Conservation (phyloP, 306 rosid species). For the Neltuma alba region DNA sequence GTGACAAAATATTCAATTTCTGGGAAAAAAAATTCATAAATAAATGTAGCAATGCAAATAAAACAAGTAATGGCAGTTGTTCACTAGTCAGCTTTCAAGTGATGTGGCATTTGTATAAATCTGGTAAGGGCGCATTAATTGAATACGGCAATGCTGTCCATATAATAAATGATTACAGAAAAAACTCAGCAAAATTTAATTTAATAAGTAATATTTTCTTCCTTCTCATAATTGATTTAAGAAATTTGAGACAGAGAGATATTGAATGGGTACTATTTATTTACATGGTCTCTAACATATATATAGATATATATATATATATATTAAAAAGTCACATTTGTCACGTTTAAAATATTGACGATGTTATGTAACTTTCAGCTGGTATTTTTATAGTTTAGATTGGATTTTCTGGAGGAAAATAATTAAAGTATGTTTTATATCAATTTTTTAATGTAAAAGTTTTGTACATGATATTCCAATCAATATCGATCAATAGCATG, state of each 20-base stretch:
- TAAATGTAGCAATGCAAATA: neutral
- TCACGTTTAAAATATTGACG: neutral
- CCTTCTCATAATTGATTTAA: neutral
- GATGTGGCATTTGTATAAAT: neutral
- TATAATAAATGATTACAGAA: neutral
- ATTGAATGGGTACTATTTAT: too few relatives aligned
- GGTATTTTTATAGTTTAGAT: neutral
- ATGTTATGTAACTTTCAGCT: neutral
- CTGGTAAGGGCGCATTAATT: neutral
- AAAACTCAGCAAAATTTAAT: neutral
- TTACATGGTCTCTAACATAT: too few relatives aligned
- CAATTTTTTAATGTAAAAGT: neutral
- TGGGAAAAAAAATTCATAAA: neutral
- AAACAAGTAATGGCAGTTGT: neutral
- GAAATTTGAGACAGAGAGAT: neutral
- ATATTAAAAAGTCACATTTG: neutral
- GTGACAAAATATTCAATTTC: neutral
- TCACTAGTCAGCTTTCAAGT: neutral
- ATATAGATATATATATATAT: too few relatives aligned
- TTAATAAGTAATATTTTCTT: neutral
- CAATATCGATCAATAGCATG: too few relatives aligned
- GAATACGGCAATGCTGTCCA: neutral
- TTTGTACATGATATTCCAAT: too few relatives aligned
- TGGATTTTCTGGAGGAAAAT: neutral
- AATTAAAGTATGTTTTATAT: neutral